phyloP scores from a whole-genome alignment of 2,329 filamentous ascomycete genomes.

The Tolypocladium cylindrosporum region DNA sequence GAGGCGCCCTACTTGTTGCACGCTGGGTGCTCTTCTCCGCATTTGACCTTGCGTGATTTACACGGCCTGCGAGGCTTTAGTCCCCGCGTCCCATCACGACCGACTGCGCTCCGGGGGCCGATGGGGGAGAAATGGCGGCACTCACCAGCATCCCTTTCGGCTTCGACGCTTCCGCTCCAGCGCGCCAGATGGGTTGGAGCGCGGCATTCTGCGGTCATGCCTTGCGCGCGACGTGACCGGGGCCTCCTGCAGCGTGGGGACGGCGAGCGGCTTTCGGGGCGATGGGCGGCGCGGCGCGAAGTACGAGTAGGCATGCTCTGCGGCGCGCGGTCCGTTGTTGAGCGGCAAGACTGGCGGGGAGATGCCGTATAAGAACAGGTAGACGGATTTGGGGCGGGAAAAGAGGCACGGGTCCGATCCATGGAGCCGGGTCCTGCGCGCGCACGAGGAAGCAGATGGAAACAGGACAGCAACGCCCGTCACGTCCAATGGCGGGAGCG shows the following conservation, averaged over 20 bases:
- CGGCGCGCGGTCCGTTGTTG: not conserved
- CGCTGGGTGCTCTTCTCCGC: slow-evolving; percentile 64
- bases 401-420: not conserved
- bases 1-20: slow-evolving; percentile 48
- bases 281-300: not conserved
- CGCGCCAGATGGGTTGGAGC: slow-evolving; percentile 30
- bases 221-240: not conserved
- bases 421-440: not conserved
- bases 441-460: not conserved
- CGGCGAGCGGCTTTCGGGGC: not conserved
- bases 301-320: not conserved
- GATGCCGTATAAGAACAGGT: not conserved
- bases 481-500: not conserved
- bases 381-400: not conserved
- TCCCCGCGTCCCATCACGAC: not conserved
- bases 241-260: not conserved
- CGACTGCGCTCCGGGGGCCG: not conserved
- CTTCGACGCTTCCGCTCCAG: slow-evolving; percentile 33
- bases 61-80: slow-evolving; percentile 49
- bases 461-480: not conserved
- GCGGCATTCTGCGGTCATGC: slow-evolving; percentile 23
- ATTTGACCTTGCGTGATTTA: slow-evolving; percentile 65
- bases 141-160: slow-evolving; percentile 36
- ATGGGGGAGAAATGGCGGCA: not conserved
- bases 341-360: not conserved